Evolutionary conservation across 2,329 filamentous ascomycete species (phyloP), one percentile per base, ranked within the genome.

Genomic region (Rhynchosporium secalis): DNA sequence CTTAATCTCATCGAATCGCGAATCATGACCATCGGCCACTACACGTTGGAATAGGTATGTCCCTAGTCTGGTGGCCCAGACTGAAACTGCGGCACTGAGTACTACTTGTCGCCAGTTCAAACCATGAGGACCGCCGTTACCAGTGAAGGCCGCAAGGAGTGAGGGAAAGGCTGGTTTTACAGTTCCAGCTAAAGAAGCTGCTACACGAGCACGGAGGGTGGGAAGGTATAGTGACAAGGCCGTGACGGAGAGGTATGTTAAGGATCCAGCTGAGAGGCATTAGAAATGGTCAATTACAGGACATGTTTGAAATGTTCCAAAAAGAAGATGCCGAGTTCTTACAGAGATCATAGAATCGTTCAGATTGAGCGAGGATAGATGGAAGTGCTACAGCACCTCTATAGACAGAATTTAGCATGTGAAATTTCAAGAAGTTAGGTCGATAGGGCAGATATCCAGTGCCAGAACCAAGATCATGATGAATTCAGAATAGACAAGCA

Each of bases 241-340:
- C 13, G 84, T 85, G 72, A 86, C 86, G 59, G 84, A 83, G 43
- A 90, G 78, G 71, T 87, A 88, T 2, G 87, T 89, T 38, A 87
- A 70, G 13, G 85, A 86, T 54, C 87, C 87, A 1, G 85, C 87
- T 54, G 12, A 20, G 13, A 8, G 7, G 3, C 15, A n/a, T 20
- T 41, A 51, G 47, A 33, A 33, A 3, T n/a, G 47, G 26, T 3
- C 5, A 20, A 10, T 20, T 8, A 10, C 6, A 28, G 20, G 20
- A 20, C 20, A 20, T 20, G 20, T 20, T 20, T 20, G 20, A 20
- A 20, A 20, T 20, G 20, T 20, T 20, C 20, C 3, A 8, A 5
- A 5, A 20, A 20, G 43, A 8, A 20, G 5, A 7, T 28, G n/a
- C 4, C 5, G 9, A 3, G 15, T 8, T 20, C 55, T 48, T 49